Percentiles rank a stretch among this genome's conserved stretches.
phyloP scores from a whole-genome alignment of 441 rosid species.

The Adansonia rubrostipa region DNA sequence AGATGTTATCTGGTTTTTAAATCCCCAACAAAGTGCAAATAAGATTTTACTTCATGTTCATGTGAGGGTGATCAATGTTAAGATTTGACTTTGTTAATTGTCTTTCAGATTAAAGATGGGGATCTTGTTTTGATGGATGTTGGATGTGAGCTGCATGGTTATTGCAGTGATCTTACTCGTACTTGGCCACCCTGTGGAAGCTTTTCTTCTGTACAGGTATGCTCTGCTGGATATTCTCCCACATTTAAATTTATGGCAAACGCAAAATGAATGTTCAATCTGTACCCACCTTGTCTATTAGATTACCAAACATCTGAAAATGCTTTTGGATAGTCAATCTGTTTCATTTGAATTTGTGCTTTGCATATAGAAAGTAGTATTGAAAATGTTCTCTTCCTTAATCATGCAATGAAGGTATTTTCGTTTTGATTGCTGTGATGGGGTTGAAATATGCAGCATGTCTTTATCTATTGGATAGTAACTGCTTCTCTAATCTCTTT shows the following conservation, averaged over 20 bases:
- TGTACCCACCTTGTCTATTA: background rate
- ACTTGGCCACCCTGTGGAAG: conserved; percentile 95
- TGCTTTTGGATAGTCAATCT: background rate
- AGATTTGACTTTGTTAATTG: background rate
- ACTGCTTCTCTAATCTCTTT: background rate
- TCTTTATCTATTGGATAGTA: background rate
- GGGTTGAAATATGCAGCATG: conserved; percentile 3
- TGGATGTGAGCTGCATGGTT: conserved; percentile 97
- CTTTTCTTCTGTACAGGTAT: conserved; percentile 77
- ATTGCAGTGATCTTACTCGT: conserved; percentile 94
- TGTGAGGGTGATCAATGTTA: background rate
- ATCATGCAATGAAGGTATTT: conserved; percentile 5
- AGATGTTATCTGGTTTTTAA: conserved; percentile 16
- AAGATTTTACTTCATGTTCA: conserved; percentile 16
- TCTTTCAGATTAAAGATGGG: conserved; percentile 72
- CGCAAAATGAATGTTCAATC: background rate
- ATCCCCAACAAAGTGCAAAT: background rate
- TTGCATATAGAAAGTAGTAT: background rate
- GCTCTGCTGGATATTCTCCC: conserved; percentile 24
- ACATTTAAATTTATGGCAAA: background rate
- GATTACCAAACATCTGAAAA: background rate
- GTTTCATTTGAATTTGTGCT: conserved; percentile 16
- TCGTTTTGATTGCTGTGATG: conserved; percentile 8
- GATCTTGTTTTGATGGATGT: conserved; percentile 96
- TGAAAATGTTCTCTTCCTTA: background rate